Base-by-base conservation (phyloP, 2,329 filamentous ascomycete species). In the Coniochaeta pulveracea region DNA sequence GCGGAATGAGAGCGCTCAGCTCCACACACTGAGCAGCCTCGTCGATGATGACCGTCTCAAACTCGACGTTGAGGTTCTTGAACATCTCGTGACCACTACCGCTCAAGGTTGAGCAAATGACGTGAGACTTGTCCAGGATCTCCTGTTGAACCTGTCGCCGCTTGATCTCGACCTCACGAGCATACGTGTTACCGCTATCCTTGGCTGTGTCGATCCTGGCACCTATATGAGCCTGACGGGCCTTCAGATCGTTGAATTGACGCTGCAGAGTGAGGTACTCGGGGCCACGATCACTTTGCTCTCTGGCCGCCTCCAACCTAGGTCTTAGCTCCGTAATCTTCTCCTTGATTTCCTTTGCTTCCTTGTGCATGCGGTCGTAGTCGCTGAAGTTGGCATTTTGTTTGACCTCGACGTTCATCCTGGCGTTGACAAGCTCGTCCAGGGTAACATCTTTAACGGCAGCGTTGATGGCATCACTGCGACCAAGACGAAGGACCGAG, bases 11-110 rank as follows among this genome's bases (percentile, higher is more conserved):
- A 10, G 91, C 91, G 50, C 86, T 94, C 50, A 98, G 71, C 60
- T 98, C 91, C 40, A 98, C 93, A 55, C 89, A 98, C 66, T 98
- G 91, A 11, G 91, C 91, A 4, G 91, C 91, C 60, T 98, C 91
- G 48, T 98, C 91, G 42, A 98, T 95, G 45, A 98, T 84, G 43
- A 98, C 91, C 0, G 91, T 96, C 58, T 98, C 91, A 45, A 98
- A 98, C 55, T 98, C 91, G 33, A 98, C 85, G 47, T 84, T 88
- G 36, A 98, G 61, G 46, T 80, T 82, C 56, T 89, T 85, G 61
- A 98, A 94, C 77, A 96, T 93, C 44, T 98, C 91, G 49, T 98
- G 93, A 4, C 91, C 91, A 55, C 82, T 89, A 47, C 89, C 91
- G 54, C 88, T 95, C 28, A 98, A 75, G 1, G 91, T 98, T 26